Conservation (phyloP, 176 grass and related monocot genomes). For the Bonia amplexicaulis region DNA sequence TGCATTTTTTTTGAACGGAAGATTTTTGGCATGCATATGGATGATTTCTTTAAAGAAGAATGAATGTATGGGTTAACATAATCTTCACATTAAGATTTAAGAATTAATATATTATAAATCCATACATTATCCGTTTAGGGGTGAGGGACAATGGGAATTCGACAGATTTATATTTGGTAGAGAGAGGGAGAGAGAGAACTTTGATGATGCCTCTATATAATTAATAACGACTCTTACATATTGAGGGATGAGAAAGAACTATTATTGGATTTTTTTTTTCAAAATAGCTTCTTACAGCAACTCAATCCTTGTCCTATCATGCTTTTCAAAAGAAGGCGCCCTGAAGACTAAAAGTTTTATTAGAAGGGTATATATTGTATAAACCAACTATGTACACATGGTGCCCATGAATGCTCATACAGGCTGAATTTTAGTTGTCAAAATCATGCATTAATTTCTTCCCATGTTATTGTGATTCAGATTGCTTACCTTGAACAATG, state of each 20-base stretch:
- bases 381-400: neutral
- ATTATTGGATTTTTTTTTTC: neutral
- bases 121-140: neutral
- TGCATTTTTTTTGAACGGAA: neutral
- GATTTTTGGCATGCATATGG: neutral
- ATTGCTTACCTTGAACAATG: conserved; percentile 65
- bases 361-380: neutral
- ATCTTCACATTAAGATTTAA: neutral
- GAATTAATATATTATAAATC: neutral
- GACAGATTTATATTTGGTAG: neutral
- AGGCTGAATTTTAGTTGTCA: neutral
- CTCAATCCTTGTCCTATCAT: neutral
- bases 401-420: neutral
- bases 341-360: neutral
- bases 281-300: neutral
- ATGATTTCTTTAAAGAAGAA: neutral
- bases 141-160: neutral
- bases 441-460: neutral
- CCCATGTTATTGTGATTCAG: conserved; percentile 33
- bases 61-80: neutral
- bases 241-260: neutral
- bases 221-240: too few species aligned
- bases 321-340: neutral
- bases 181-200: too few species aligned
- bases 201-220: too few species aligned